Conservation (phyloP, 2,329 filamentous ascomycete species). For the Xylaria digitata region DNA sequence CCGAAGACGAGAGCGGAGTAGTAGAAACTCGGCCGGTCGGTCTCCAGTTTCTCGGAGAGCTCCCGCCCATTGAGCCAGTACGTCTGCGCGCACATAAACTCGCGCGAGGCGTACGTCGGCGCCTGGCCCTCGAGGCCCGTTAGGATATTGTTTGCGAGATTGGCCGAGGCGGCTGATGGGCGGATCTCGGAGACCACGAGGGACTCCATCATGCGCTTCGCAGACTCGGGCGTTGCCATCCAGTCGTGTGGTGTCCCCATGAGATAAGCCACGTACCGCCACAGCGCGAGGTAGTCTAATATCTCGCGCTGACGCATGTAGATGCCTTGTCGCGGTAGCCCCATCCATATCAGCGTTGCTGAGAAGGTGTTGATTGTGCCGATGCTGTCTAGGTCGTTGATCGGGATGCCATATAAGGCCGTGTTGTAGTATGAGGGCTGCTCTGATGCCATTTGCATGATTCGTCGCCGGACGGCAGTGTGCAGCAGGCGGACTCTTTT, state of each 20-base stretch:
- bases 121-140: conserved; percentile 72
- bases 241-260: conserved; percentile 74
- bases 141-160: conserved; percentile 81
- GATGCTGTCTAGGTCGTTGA: conserved; percentile 81
- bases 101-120: conserved; percentile 72
- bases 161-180: conserved; percentile 70
- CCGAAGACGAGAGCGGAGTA: conserved; percentile 70
- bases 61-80: conserved; percentile 77
- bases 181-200: conserved; percentile 73
- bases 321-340: conserved; percentile 77
- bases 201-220: conserved; percentile 74
- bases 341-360: conserved; percentile 72
- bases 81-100: conserved; percentile 75
- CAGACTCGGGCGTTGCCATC: conserved; percentile 66
- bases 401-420: conserved; percentile 69
- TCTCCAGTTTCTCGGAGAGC: conserved; percentile 68
- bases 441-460: conserved; percentile 67
- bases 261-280: conserved; percentile 78
- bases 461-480: conserved; percentile 72
- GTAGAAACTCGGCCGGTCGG: conserved; percentile 66
- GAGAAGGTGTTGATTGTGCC: conserved; percentile 79
- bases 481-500: conserved; percentile 73
- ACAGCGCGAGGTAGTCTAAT: conserved; percentile 77
- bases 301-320: conserved; percentile 71
- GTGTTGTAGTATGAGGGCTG: conserved; percentile 72